These are phyloP conservation scores for Scedosporium boydii DNA, from an alignment of 2,329 filamentous ascomycete genomes.

Conservation along the genomic window DNA sequence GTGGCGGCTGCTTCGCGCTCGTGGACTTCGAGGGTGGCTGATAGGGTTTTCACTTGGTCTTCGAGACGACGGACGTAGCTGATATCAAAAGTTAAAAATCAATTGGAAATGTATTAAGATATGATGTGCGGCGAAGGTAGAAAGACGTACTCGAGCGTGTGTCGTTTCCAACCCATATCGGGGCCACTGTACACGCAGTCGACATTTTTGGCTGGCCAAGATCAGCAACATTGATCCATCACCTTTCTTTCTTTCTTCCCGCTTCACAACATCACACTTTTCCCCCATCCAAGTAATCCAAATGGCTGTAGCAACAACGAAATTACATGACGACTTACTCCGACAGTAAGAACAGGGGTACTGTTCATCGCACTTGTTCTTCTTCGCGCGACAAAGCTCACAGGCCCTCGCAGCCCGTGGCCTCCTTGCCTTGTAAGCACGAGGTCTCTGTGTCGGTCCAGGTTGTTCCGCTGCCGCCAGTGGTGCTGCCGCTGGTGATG, in stretches of 20 bases:
- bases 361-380: slow-evolving; percentile 37
- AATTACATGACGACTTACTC: not conserved
- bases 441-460: not conserved
- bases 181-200: slow-evolving; percentile 19
- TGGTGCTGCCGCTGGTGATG: not conserved
- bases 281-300: not conserved
- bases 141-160: slow-evolving; percentile 14
- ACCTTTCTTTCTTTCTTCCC: not conserved
- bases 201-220: slow-evolving; percentile 9
- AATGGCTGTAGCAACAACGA: not conserved
- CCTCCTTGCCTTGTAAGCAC: slow-evolving; percentile 6
- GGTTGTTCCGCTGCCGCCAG: not conserved
- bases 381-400: slow-evolving; percentile 34
- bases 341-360: slow-evolving; percentile 21
- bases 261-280: not conserved
- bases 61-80: slow-evolving; percentile 17
- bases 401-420: slow-evolving; percentile 36
- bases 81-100: slow-evolving; percentile 3
- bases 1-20: not conserved
- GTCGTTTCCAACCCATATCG: slow-evolving; percentile 12
- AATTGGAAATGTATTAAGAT: not conserved
- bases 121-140: not conserved
- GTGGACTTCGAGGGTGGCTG: slow-evolving; percentile 1
- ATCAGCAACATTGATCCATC: not conserved
- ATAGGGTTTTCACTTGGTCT: slow-evolving; percentile 14